Evolutionary conservation across 768 basidiomycete genomes (phyloP), one percentile per base, ranked within the genome.

Genomic region (Calocera viscosa): DNA sequence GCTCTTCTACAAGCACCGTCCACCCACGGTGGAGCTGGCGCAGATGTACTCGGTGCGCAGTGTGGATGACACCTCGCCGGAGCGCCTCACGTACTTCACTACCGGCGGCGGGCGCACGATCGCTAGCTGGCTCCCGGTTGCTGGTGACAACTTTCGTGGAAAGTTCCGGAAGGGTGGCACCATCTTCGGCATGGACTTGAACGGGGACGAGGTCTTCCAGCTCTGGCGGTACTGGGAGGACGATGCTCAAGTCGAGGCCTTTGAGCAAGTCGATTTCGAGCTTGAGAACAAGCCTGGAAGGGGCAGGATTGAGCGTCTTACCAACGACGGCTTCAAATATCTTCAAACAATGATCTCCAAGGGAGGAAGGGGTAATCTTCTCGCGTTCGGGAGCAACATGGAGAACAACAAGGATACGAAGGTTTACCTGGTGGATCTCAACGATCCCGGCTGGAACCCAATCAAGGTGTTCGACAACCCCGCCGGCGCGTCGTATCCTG

Each of bases 141-240:
- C 49, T 19, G 78, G 77, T 2, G 80, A 80, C n/a, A 77, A 80
- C 66, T 80, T 78, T 79, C 73, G 77, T 47, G 78, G 79, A 8
- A 67, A 73, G 30, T 75, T 73, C 70, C 64, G 69, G n/a, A 33
- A 68, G 10, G 69, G 69, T 10, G 69, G 69, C 32, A 65, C 69
- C 1, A 39, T 70, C 26, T 33, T 70, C n/a, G 32, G 17, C 1
- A 68, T 70, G 69, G 69, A 70, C 43, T 22, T 67, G 11, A 66
- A 70, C 43, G 69, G 69, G 0, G 65, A 68, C 30, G 69, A 77
- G 43, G 75, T 75, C 33, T 78, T 75, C 64, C 80, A 80, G n/a
- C 73, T 80, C 32, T 80, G 79, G 79, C 79, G 80, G 34, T 78
- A 79, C 70, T 80, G 80, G 80, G 79, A 80, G 63, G 76, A 80